Percentiles rank a stretch among this genome's conserved stretches.
These are phyloP conservation scores for Phialocephala sp. DNA, from an alignment of 2,329 filamentous ascomycete genomes.

Conservation along the genomic window DNA sequence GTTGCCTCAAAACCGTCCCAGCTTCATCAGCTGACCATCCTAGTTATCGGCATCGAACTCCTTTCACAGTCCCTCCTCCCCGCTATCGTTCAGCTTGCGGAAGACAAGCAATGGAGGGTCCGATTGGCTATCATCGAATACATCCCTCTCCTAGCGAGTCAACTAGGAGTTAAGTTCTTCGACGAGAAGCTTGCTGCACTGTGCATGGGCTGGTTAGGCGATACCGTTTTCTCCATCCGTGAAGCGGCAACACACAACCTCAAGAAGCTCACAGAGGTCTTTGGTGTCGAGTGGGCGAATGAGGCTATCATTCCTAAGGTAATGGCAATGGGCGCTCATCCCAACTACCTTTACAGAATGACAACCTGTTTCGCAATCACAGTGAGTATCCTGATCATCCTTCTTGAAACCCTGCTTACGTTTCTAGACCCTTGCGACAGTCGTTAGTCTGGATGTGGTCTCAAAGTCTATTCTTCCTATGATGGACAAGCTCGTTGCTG, in stretches of 20 bases:
- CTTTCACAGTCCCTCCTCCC: constrained; percentile 96
- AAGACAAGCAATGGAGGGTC: constrained; percentile 99
- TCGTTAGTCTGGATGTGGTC: constrained; percentile 92
- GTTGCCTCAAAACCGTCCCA: constrained; percentile 31
- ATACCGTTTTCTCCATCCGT: constrained; percentile 97
- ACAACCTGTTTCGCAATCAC: constrained; percentile 99
- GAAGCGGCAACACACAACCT: constrained; percentile 97
- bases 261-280: constrained; percentile 98
- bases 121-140: constrained; percentile 99
- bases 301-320: constrained; percentile 98
- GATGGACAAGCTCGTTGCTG: constrained; percentile 89
- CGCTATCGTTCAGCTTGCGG: constrained; percentile 94
- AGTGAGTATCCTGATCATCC: constrained; percentile 63
- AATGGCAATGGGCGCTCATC: constrained; percentile 96
- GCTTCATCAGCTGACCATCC: constrained; percentile 29
- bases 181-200: constrained; percentile 94
- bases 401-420: constrained; percentile 37
- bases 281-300: constrained; percentile 96
- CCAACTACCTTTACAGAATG: constrained; percentile 99
- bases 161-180: constrained; percentile 96
- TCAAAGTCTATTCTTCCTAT: constrained; percentile 93
- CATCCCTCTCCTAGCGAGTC: constrained; percentile 92
- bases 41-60: constrained; percentile 96
- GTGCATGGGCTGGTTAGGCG: constrained; percentile 98
- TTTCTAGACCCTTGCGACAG: constrained; percentile 83